Base-by-base conservation (phyloP, 805 yeast species). In the Cyberlindnera euphorbiae region DNA sequence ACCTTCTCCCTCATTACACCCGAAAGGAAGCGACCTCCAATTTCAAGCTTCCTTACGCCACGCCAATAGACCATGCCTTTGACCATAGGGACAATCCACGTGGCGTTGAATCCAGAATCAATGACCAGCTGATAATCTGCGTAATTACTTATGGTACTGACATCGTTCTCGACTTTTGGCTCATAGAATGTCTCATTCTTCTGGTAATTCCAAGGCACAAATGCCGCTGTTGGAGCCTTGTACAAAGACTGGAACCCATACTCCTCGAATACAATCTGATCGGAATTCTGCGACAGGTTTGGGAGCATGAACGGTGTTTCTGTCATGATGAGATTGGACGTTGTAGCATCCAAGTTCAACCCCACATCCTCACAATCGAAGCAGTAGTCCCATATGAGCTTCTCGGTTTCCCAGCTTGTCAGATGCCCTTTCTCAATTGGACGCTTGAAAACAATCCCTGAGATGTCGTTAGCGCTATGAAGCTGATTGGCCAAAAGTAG, bases 241-340 rank as follows among this genome's bases (percentile, higher is more conserved):
- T 79, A 82, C 41, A 84, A 71, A 22, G 77, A 72, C 11, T 69
- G 69, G 52, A 93, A 83, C 4, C 86, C 95, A 53, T 81, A 93
- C 53, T 93, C 97, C 58, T 93, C 99, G 62, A 94, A 90, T 1
- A 93, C 73, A 0, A 93, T 82, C 60, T 88, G 96, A 56, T 93
- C 97, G 12, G 86, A 82, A 57, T 83, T 83, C 47, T 78, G 78
- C 25, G 94, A 83, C 22, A 90, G 67, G 35, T 78, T 81, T 2
- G 96, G 93, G 22, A 90, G 62, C 34, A 87, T 82, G 53, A 82
- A 78, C 17, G 95, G 90, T 5, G 86, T 67, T 51, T 93, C 97
- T 2, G 89, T 79, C 32, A 85, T 67, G 0, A 88, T 67, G 28
- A 93, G 64, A 38, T 82, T 77, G 3, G 75, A 63, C 1, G 75